Evolutionary conservation across 345 rosid species (phyloP), one percentile per base, ranked within the genome.

Genomic region (Citropsis articulata): DNA sequence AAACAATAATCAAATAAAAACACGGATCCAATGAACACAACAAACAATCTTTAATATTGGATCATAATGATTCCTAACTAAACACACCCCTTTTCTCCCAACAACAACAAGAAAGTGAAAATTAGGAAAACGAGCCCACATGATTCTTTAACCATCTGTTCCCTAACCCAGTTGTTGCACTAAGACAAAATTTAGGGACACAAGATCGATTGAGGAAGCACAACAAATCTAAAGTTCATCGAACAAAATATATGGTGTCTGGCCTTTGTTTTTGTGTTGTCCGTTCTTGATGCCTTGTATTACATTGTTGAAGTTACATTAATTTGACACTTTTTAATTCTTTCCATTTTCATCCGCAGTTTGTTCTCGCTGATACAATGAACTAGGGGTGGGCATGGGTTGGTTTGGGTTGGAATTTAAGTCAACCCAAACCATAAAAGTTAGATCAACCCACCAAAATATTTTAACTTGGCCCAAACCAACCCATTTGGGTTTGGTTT

Each of bases 261-360:
- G 76, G 80, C 79, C 64, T 66, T 28, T 53, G 36, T 19, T 35
- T 73, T 35, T 31, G 19, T 28, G 2, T 12, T 71, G 63, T 61
- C 60, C 55, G 48, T 73, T 67, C 25, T 33, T 30, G 64, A 25
- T 74, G 16, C 81, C 79, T 64, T 50, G 84, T 78, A 85, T 80
- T 45, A 6, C 7, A 35, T 4, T 10, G 40, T 21, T 56, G 35
- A 36, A 50, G 28, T 53, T n/a, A 31, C 75, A 48, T 60, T 63
- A 66, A 1, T 16, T 82, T 9, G 76, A 76, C 82, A 80, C 85
- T 73, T 80, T 80, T 79, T 75, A 71, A 55, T 65, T 66, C 31
- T 85, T 57, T 60, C 77, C 81, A 67, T 74, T 57, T 64, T 81
- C 72, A 25, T 62, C 60, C 69, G 75, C 59, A 7, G 53, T 19